These are phyloP conservation scores for Physcomitrium patens DNA, from an alignment of 225 moss, liverwort and hornwort species.

Conservation along the genomic window DNA sequence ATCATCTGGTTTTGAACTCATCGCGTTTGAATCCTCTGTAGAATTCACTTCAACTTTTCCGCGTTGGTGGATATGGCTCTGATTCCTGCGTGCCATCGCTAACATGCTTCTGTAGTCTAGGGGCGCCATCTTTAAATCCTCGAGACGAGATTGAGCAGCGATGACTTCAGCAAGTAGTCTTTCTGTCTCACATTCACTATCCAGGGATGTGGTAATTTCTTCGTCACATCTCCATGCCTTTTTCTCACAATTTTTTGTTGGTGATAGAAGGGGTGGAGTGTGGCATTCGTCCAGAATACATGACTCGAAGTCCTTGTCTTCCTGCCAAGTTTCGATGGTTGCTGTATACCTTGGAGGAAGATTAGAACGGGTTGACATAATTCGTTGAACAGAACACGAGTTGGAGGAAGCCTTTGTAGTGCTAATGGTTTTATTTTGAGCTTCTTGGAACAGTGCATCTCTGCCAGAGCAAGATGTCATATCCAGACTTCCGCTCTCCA, in stretches of 20 bases:
- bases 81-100: constrained; percentile 22
- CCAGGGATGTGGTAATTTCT: constrained; percentile 60
- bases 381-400: constrained; percentile 27
- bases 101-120: constrained; percentile 60
- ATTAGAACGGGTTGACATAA: constrained; percentile 6
- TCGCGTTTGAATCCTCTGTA: constrained; percentile 21
- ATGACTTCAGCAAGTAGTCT: constrained; percentile 80
- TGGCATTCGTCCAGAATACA: constrained; percentile 34
- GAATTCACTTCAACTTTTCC: constrained; percentile 20
- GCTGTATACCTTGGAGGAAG: constrained; percentile 43
- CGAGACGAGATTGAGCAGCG: constrained; percentile 80
- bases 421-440: neutral
- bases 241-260: constrained; percentile 12
- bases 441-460: constrained; percentile 17
- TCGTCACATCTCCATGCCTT: constrained; percentile 38
- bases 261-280: constrained; percentile 29
- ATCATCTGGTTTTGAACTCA: constrained; percentile 20
- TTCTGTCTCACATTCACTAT: constrained; percentile 77
- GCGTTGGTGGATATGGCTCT: constrained; percentile 11
- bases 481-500: constrained; percentile 15
- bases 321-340: constrained; percentile 47
- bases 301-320: constrained; percentile 37
- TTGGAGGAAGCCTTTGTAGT: constrained; percentile 22
- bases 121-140: constrained; percentile 74
- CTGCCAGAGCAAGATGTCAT: constrained; percentile 25